Base-by-base conservation (phyloP, 306 rosid genomes). In the Urtica urens region DNA sequence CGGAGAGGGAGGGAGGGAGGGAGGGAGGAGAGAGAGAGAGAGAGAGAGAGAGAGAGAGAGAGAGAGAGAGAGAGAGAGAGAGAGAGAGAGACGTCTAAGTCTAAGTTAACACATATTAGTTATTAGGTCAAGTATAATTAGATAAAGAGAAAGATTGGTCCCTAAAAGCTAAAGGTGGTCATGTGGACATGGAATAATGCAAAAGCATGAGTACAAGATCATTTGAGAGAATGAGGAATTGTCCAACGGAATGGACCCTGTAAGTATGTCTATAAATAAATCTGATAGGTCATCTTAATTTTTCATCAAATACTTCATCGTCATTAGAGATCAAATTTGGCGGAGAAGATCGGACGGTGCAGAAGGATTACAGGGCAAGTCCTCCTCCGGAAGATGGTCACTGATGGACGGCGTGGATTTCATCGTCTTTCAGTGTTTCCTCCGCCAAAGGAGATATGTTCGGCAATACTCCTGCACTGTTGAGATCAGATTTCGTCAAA, bases 391-490 rank as follows among this genome's bases (percentile, higher is more conserved):
- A 82, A 72, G 79, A 41, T 51, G 55, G 56, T 56, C 72, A 78
- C 68, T 55, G 23, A 43, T 41, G n/a, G n/a, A n/a, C 46, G 29
- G 20, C 27, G 47, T 7, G 4, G 8, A 4, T 10, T 26, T 58
- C 24, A 33, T 24, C 17, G 21, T 31, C 29, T 46, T 46, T 31
- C 23, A 62, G 79, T 46, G 62, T n/a, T 37, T 48, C 42, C 27
- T 30, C 69, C 65, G 81, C 84, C 75, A 77, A 80, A 71, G 90
- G 72, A 77, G 81, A 77, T 71, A 76, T 80, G 81, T 77, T 75
- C 79, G 54, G 84, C 77, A 53, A 77, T 81, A 56, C 75, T 65
- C n/a, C n/a, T 30, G n/a, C n/a, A n/a, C n/a, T n/a, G n/a, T n/a
- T n/a, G n/a, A n/a, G n/a, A n/a, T n/a, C n/a, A n/a, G n/a, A n/a